Base-by-base conservation (phyloP, 192 early-diverging fungal genomes). In the Rhizoclosmatium sp. region DNA sequence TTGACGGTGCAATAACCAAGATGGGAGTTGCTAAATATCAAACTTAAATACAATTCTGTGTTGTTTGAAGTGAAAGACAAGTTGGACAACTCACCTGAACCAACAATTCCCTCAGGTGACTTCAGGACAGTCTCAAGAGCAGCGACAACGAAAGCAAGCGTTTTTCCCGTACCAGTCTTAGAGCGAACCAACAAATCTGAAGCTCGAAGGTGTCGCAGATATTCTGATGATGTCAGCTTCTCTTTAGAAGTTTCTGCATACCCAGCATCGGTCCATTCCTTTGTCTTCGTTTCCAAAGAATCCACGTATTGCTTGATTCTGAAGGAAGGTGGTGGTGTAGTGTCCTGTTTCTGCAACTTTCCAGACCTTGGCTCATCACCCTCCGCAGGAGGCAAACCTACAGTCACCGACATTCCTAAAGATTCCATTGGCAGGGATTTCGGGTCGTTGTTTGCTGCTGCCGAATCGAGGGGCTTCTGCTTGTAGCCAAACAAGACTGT, bases 121-220 rank as follows among this genome's bases (percentile, higher is more conserved):
- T 47, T n/a, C 44, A 48, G 46, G 0, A 93, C 79, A 46, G 90
- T 85, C 72, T 96, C 92, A 31, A 97, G 79, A 3, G 93, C 92
- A 14, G 95, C 90, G 41, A 94, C 86, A 77, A 97, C 82, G 70
- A 97, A 97, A 3, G 92, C 95, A 39, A 93, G 81, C 0, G 95
- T 97, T 80, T 97, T 97, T 64, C 95, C 95, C 0, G 95, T 95
- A 69, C 95, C 95, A 12, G 96, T 98, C 83, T 97, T 96, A 12
- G 96, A 95, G 80, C 94, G 93, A 73, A 94, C 92, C 87, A 97
- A 90, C 45, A 92, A 46, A 0, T 92, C 83, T 44, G 93, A 88
- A 68, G 97, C 93, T 97, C 59, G 96, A 97, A 0, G 96, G 97
- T 81, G 96, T 97, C 14, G 97, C 97, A 82, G 97, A 95, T 14